Percentiles rank a stretch among this genome's conserved stretches.
Conservation (phyloP, 495 filamentous ascomycete genomes). For the Recurvomyces mirabilis region DNA sequence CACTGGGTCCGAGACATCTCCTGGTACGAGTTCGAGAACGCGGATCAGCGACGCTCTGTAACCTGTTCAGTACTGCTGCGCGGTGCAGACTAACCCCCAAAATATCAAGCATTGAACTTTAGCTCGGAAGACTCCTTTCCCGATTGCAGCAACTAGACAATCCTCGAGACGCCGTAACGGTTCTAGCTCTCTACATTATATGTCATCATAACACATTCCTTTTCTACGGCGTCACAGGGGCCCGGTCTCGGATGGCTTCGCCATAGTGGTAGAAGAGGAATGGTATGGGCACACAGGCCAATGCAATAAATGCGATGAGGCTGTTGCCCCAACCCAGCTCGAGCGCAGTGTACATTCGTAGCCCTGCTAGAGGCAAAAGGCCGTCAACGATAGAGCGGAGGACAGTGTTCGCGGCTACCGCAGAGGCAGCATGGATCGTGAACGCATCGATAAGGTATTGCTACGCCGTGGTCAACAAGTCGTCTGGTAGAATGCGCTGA, state of each 20-base stretch:
- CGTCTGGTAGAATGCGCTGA: background rate
- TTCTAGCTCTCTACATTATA: too few relatives aligned
- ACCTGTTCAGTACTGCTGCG: too few relatives aligned
- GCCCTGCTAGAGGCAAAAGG: conserved; percentile 16
- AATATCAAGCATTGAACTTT: too few relatives aligned
- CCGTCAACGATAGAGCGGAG: conserved; percentile 15
- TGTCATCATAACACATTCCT: too few relatives aligned
- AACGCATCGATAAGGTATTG: conserved; percentile 20
- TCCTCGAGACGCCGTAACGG: too few relatives aligned
- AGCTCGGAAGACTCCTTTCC: too few relatives aligned
- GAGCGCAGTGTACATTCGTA: conserved; percentile 13
- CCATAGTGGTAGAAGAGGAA: conserved; percentile 16
- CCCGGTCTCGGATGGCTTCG: conserved; percentile 11
- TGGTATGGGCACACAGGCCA: conserved; percentile 14
- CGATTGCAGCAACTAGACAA: too few relatives aligned
- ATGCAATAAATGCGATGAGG: conserved; percentile 18
- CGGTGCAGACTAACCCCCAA: too few relatives aligned
- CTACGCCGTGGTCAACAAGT: background rate
- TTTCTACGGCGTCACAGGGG: too few relatives aligned
- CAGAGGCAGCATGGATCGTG: conserved; percentile 15
- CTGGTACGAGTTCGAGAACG: too few relatives aligned
- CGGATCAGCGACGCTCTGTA: too few relatives aligned
- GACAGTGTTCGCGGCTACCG: conserved; percentile 21
- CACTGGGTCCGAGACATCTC: too few relatives aligned
- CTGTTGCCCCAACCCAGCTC: conserved; percentile 19